A percentile compares a stretch with the other conserved stretches of the same genome.
These are phyloP conservation scores for Nelumbo lutea DNA, from an alignment of 164 flowering plant genomes.

Conservation along the genomic window DNA sequence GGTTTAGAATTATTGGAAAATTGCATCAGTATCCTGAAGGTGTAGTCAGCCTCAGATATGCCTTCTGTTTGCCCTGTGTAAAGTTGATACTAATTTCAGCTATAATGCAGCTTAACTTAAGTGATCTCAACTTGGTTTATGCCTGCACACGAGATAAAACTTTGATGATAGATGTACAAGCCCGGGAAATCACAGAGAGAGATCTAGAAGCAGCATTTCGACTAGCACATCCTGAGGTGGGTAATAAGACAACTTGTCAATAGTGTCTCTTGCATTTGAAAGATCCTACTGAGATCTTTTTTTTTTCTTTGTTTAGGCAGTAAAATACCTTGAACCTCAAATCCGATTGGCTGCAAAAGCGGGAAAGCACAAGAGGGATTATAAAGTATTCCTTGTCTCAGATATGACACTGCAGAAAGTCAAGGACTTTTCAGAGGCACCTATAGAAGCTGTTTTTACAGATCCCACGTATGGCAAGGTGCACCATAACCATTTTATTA, in stretches of 20 bases:
- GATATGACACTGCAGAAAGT: constrained; percentile 64
- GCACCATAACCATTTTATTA: constrained; percentile 6
- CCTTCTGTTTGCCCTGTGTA: background rate
- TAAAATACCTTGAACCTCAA: constrained; percentile 87
- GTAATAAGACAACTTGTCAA: background rate
- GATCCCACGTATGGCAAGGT: constrained; percentile 96
- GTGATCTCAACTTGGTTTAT: constrained; percentile 94
- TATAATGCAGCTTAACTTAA: constrained; percentile 64
- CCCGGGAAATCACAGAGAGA: constrained; percentile 86
- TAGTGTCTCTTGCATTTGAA: background rate
- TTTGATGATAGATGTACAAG: constrained; percentile 94
- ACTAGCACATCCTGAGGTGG: constrained; percentile 89
- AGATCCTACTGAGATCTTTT: constrained; percentile 4
- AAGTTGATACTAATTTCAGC: constrained; percentile 1
- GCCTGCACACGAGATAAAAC: constrained; percentile 94
- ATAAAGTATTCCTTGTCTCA: constrained; percentile 67
- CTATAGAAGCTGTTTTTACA: constrained; percentile 80
- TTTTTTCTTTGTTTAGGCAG: constrained; percentile 54
- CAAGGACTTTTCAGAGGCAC: constrained; percentile 52
- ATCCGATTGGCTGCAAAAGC: constrained; percentile 81
- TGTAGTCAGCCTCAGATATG: background rate
- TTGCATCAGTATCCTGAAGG: background rate
- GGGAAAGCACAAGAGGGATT: constrained; percentile 78
- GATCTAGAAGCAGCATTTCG: constrained; percentile 83
- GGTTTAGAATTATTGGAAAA: background rate